Conservation (phyloP, 2,329 filamentous ascomycete genomes). For the Emergomyces africanus region DNA sequence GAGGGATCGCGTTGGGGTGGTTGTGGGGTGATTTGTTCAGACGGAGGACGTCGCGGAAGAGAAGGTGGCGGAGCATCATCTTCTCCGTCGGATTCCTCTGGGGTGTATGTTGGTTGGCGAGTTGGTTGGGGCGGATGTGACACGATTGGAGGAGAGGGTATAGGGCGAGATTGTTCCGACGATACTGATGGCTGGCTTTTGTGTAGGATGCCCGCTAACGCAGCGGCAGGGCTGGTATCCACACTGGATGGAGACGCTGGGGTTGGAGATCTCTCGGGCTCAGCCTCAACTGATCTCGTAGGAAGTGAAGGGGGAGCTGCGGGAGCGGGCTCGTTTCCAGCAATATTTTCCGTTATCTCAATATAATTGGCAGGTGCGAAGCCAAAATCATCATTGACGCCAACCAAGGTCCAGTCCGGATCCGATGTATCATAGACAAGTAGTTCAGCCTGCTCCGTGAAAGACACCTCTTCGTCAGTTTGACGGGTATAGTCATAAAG, state of each 20-base stretch:
- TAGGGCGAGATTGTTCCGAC: constrained; percentile 17
- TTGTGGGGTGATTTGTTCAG: constrained; percentile 36
- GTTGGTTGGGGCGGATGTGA: constrained; percentile 25
- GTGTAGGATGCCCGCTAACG: constrained; percentile 39
- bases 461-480: constrained; percentile 95
- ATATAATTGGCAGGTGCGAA: constrained; percentile 97
- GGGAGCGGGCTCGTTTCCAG: constrained; percentile 31
- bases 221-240: constrained; percentile 41
- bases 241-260: constrained; percentile 16
- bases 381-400: constrained; percentile 71
- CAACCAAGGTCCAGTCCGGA: constrained; percentile 92
- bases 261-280: constrained; percentile 33
- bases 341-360: constrained; percentile 44
- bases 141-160: constrained; percentile 22
- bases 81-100: constrained; percentile 56
- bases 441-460: constrained; percentile 73
- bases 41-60: constrained; percentile 51
- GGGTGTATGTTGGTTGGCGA: constrained; percentile 43
- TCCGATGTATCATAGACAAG: constrained; percentile 83
- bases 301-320: constrained; percentile 24
- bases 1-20: constrained; percentile 43
- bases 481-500: constrained; percentile 97
- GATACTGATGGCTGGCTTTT: constrained; percentile 25
- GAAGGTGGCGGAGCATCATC: constrained; percentile 43
- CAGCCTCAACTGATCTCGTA: constrained; percentile 24